phyloP scores from a whole-genome alignment of 2,329 filamentous ascomycete genomes.

The Botrytis paeoniae region DNA sequence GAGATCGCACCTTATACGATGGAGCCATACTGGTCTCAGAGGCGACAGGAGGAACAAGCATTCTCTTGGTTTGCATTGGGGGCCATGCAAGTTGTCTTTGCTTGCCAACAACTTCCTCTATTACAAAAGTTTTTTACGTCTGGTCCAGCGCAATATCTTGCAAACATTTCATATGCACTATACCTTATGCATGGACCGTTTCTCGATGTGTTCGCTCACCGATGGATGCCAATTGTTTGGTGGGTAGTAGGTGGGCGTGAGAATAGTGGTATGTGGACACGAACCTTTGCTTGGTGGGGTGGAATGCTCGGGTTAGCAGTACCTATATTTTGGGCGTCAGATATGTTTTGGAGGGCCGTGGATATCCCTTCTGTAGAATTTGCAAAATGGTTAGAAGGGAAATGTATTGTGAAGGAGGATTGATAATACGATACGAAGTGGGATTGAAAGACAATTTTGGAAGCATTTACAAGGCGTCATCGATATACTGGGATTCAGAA shows the following conservation, averaged over 20 bases:
- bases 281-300: conserved; percentile 37
- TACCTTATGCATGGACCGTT: conserved; percentile 56
- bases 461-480: conserved; percentile 7
- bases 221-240: conserved; percentile 30
- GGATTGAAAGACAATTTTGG: background rate
- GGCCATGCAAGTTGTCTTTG: conserved; percentile 35
- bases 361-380: conserved; percentile 51
- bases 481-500: background rate
- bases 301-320: conserved; percentile 44
- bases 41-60: conserved; percentile 25
- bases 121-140: conserved; percentile 47
- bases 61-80: conserved; percentile 34
- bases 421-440: background rate
- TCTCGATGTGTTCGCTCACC: conserved; percentile 38
- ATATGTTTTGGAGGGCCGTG: conserved; percentile 57
- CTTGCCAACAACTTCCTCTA: conserved; percentile 38
- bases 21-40: conserved; percentile 27
- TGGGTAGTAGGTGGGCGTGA: conserved; percentile 20
- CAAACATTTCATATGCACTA: conserved; percentile 54
- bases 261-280: conserved; percentile 28
- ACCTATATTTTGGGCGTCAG: conserved; percentile 51
- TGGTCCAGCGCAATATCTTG: conserved; percentile 52
- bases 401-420: conserved; percentile 31
- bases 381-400: conserved; percentile 46
- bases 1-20: conserved; percentile 31